Base-by-base conservation (phyloP, 805 yeast genomes). In the Sugiyamaella qingdaonensis region DNA sequence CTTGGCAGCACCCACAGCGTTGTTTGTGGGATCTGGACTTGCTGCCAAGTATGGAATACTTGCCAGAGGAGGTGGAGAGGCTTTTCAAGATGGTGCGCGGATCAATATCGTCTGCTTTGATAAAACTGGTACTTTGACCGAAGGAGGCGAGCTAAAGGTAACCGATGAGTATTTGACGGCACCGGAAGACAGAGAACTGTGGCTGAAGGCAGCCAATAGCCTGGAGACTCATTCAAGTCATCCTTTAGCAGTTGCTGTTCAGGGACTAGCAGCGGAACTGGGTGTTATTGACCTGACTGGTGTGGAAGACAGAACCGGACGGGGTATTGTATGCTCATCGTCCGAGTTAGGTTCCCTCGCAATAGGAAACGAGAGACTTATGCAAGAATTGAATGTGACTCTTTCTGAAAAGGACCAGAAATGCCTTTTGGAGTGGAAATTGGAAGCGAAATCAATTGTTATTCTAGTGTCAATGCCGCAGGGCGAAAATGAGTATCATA, bases 1-100 rank as follows among this genome's bases (percentile, higher is more conserved):
- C 1, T 71, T 86, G 19, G 94, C 94, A 21, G 94, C 92, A 1
- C 94, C 94, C 1, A 86, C 92, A 1, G 92, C 94, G 0, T 65
- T 86, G 39, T 85, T 84, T 71, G 89, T 86, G 10, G 94, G 94
- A 2, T 75, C 88, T 14, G 89, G 92, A 0, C 65, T 86, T 48
- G 89, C 91, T 35, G 94, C 94, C 11, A 84, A 82, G 62, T 70
- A 81, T 64, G 94, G 92, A 18, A 81, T 86, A 49, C 72, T 86
- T 36, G 89, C 86, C 1, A 78, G 85, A 58, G 92, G 92, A 14
- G 94, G 94, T 4, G 94, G 94, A 33, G 83, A 81, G 46, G 89
- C 92, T 1, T 85, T 86, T 64, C 90, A 86, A 68, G 88, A 86
- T 62, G 91, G 85, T 1, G 79, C 89, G 1, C 72, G 71, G 21